A percentile compares a stretch with the other conserved stretches of the same genome.
Conservation (phyloP, 805 yeast genomes). For the Blastobotrys parvus region DNA sequence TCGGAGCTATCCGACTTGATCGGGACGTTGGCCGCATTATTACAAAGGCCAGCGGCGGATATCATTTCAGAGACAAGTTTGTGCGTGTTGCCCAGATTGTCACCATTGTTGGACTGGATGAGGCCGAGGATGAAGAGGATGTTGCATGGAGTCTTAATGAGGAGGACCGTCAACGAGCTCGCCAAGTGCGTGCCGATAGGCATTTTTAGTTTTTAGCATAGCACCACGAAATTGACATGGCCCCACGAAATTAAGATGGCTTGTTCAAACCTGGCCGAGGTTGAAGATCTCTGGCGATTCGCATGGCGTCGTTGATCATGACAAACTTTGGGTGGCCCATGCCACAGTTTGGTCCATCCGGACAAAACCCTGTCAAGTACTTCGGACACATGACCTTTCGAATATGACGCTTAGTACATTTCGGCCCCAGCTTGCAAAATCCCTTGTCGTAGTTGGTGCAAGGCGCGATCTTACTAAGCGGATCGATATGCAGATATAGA, state of each 20-base stretch:
- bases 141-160: constrained; percentile 72
- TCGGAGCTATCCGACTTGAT: constrained; percentile 78
- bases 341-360: constrained; percentile 72
- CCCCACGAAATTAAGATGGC: too few species aligned
- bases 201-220: too few species aligned
- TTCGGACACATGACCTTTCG: constrained; percentile 68
- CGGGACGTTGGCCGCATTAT: constrained; percentile 71
- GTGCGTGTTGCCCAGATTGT: constrained; percentile 77
- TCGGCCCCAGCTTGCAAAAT: constrained; percentile 87
- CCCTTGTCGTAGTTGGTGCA: constrained; percentile 81
- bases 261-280: constrained; percentile 3
- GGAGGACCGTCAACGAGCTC: constrained; percentile 44
- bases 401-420: constrained; percentile 73
- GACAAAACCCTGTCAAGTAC: constrained; percentile 87
- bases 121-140: constrained; percentile 44
- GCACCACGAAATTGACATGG: too few species aligned
- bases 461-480: constrained; percentile 77
- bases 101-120: constrained; percentile 74
- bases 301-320: constrained; percentile 30
- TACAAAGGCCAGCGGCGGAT: constrained; percentile 55
- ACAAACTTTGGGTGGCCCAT: constrained; percentile 72
- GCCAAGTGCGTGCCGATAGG: not conserved
- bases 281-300: constrained; percentile 26
- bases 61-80: constrained; percentile 69
- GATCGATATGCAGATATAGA: constrained; percentile 84